Evolutionary conservation across 257 asterid genomes (phyloP), one percentile per base, ranked within the genome.

Genomic region (Solanum pimpinellifolium): DNA sequence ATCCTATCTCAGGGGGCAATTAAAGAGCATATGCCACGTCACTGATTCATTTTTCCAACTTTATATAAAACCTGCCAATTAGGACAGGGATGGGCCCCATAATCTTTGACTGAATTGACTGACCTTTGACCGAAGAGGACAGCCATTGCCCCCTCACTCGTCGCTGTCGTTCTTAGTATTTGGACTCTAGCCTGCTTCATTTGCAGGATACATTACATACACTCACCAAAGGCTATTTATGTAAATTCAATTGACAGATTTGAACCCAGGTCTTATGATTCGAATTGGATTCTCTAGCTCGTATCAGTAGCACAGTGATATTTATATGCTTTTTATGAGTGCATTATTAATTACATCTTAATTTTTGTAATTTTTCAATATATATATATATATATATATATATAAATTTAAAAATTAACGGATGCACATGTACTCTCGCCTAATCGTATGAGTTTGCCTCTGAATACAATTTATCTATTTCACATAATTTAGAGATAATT

Each of bases 151-250:
- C 29, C 86, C 91, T 88, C 92, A 91, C 89, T 83, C 90, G 90
- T 89, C 94, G 85, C 89, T 86, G 90, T 94, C 97, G 91, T 89
- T 88, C 91, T 89, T 86, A 74, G 90, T 88, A 81, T 88, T 92
- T 92, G 95, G 95, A 92, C 93, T 88, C 86, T 90, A 88, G 94
- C 93, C 93, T 92, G 96, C 89, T 75, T 85, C 84, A 49, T 72
- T 27, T 83, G 77, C 35, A 83, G 84, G 56, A 77, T 42, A 72
- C 89, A 49, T 33, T 42, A 72, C 89, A 49, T 33, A 35, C 35
- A 66, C 76, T 16, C 62, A 52, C 83, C 52, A 62, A 76, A 83
- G 46, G 11, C 8, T 56, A 66, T 87, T 46, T 23, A 46, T 2
- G 81, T 80, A 62, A 56, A 52, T 52, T 52, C 62, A 52, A 2